These are phyloP conservation scores for Rhizopus stolonifer DNA, from an alignment of 371 early-diverging fungal species.

Conservation along the genomic window DNA sequence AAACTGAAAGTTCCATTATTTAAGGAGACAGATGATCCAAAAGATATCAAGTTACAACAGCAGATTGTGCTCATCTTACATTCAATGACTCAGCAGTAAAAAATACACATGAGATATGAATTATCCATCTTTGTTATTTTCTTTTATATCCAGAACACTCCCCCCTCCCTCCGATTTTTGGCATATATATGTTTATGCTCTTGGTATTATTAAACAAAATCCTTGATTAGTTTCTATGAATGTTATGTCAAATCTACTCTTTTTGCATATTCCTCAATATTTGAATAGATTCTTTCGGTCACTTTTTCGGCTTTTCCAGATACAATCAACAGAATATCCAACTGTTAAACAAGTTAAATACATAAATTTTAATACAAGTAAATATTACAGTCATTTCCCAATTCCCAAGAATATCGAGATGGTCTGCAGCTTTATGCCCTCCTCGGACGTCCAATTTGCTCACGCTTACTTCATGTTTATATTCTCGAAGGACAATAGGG, in stretches of 20 bases:
- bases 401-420: conserved; percentile 82
- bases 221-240: too few species aligned
- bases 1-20: conserved; percentile 44
- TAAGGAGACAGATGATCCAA: conserved; percentile 26
- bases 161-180: too few species aligned
- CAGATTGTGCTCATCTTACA: conserved; percentile 40
- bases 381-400: conserved; percentile 53
- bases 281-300: conserved; percentile 36
- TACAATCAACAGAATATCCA: conserved; percentile 44
- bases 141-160: too few species aligned
- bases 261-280: conserved; percentile 40
- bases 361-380: too few species aligned
- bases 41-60: conserved; percentile 35
- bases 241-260: conserved; percentile 23
- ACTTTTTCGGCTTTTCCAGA: conserved; percentile 39
- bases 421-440: conserved; percentile 82
- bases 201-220: too few species aligned
- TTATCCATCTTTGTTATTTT: too few species aligned
- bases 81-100: too few species aligned
- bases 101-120: too few species aligned
- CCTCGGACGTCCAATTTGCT: conserved; percentile 74
- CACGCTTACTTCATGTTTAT: conserved; percentile 59
- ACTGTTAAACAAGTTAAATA: conserved; percentile 13
- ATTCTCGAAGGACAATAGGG: conserved; percentile 79
- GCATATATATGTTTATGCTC: too few species aligned